A percentile compares a stretch with the other conserved stretches of the same genome.
phyloP scores from a whole-genome alignment of 495 filamentous ascomycete genomes.

The Xylaria venustula region DNA sequence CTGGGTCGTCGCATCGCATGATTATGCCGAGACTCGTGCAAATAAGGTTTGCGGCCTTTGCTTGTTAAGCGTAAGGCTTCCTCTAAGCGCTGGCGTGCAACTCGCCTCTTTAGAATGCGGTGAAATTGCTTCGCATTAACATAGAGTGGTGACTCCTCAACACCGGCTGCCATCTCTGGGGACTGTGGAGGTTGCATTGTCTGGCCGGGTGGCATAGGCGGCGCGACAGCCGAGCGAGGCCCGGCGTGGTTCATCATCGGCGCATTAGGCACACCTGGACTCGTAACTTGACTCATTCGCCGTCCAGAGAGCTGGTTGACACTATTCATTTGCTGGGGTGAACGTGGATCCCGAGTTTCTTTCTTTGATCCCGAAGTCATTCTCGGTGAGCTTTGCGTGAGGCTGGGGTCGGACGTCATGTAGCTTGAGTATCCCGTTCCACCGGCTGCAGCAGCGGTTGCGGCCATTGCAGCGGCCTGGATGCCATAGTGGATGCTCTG shows the following conservation, averaged over 20 bases:
- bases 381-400: slow-evolving; percentile 61
- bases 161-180: slow-evolving; percentile 75
- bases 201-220: slow-evolving; percentile 45
- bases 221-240: slow-evolving; percentile 40
- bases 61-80: slow-evolving; percentile 87
- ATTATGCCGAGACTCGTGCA: slow-evolving; percentile 98
- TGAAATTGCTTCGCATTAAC: slow-evolving; percentile 99
- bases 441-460: slow-evolving; percentile 66
- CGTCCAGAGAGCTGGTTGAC: slow-evolving; percentile 44
- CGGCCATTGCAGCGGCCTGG: slow-evolving; percentile 69
- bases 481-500: slow-evolving; percentile 62
- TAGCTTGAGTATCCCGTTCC: slow-evolving; percentile 52
- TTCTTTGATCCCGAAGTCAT: slow-evolving; percentile 55
- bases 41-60: slow-evolving; percentile 94
- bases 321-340: slow-evolving; percentile 60
- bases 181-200: slow-evolving; percentile 68
- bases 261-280: slow-evolving; percentile 57
- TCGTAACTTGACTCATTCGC: slow-evolving; percentile 63
- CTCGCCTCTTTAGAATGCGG: slow-evolving; percentile 88
- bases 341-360: slow-evolving; percentile 58
- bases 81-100: slow-evolving; percentile 90
- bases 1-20: slow-evolving; percentile 96
- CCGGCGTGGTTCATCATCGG: slow-evolving; percentile 57
- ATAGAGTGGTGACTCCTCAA: slow-evolving; percentile 93
- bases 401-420: slow-evolving; percentile 52